Base-by-base conservation (phyloP, 163 green algal species). In the Smithsoniella earleae region DNA sequence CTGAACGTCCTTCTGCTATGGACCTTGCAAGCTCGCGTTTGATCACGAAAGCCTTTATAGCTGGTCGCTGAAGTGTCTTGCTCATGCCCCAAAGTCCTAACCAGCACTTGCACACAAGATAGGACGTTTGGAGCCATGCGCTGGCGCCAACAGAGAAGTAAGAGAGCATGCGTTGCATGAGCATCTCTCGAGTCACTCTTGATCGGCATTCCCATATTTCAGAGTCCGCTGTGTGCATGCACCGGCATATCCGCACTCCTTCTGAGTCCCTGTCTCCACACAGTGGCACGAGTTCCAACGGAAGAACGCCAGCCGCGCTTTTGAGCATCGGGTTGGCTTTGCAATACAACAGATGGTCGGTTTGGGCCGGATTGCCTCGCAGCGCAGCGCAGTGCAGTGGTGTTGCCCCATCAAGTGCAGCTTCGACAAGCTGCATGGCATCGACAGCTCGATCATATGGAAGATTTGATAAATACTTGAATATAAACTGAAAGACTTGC, bases 321-420 rank as follows among this genome's bases (percentile, higher is more conserved):
- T 62, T 72, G 3, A 86, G 20, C 6, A 81, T 76, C 2, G 85
- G 82, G 65, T 92, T 80, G 1, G 86, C 85, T 6, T 86, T 86
- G 38, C 80, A 88, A 46, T 80, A 84, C 65, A 94, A 76, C 58
- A 94, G 77, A 58, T 90, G 85, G 62, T 91, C 80, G 54, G 91
- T 75, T 66, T 78, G 77, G 0, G 75, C 75, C 78, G 86, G 87
- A 62, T 89, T 91, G 52, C 83, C 87, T 0, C 85, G 75, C 18
- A 92, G 54, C 0, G 88, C 87, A 5, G 88, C 88, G 75, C 84
- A 91, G 79, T 94, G 88, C 62, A 94, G 81, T 22, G 87, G 80
- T 1, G 85, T 91, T 1, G 84, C 83, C 0, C 86, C 86, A 36
- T 94, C 85, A 30, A 94, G 77, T 73, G 90, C 62, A 2, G 86